Evolutionary conservation across 2,329 filamentous ascomycete species (phyloP), one percentile per base, ranked within the genome.

Genomic region (Colletotrichum scovillei): DNA sequence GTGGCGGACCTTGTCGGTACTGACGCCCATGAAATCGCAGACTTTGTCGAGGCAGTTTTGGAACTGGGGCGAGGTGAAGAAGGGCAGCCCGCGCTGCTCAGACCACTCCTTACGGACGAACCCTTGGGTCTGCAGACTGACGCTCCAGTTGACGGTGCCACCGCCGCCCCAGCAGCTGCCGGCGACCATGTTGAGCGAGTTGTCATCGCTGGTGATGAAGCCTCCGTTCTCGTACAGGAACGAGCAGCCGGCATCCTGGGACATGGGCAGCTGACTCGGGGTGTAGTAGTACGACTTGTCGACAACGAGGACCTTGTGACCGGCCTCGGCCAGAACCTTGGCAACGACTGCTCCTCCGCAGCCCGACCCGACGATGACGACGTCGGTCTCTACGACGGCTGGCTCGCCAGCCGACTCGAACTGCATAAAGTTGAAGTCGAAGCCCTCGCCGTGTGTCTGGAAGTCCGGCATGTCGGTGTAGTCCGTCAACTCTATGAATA

Each of bases 121-220:
- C 30, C 89, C 91, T 79, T 96, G 94, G 0, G 94, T 93, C 76
- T 88, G 86, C 64, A 92, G 83, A 63, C 85, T 85, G 9, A 90
- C 89, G 78, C 88, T 93, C 95, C 95, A 98, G 82, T 98, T 98
- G 77, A 98, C 83, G 0, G 94, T 95, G 6, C 95, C 95, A 68
- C 95, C 95, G 55, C 95, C 95, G 35, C 95, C 95, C 90, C 93
- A 97, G 38, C 90, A 90, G 69, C 90, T 89, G 1, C 94, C 95
- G 0, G 93, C 90, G 3, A 94, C 80, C 14, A 96, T 81, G 19
- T 84, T 88, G 38, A 92, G 85, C 6, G 88, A 88, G 12, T 85
- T 84, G 78, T 93, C 88, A 73, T 92, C 86, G 74, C 86, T 85
- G 76, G 87, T 78, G 5, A 88, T 77, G 22, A 90, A 81, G 8